These are phyloP conservation scores for Xylaria sp. DNA, from an alignment of 2,329 filamentous ascomycete species.

Conservation along the genomic window DNA sequence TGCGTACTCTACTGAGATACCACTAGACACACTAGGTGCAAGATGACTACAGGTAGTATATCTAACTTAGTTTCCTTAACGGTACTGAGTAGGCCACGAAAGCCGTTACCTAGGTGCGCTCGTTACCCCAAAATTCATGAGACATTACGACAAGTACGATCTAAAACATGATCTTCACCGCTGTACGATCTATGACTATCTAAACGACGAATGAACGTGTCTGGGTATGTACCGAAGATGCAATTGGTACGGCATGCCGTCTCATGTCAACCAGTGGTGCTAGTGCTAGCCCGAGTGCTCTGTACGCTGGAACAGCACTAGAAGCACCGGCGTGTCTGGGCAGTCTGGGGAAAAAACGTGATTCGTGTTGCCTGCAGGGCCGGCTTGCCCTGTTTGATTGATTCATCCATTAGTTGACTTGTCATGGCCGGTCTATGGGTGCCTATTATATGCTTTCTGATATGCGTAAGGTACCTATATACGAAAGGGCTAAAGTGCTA, in stretches of 20 bases:
- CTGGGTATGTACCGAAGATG: background rate
- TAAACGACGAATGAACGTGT: background rate
- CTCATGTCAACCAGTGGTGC: conserved; percentile 8
- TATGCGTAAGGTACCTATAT: background rate
- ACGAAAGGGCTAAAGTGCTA: background rate
- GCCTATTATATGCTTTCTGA: background rate
- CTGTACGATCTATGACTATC: background rate
- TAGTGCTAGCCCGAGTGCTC: conserved; percentile 7
- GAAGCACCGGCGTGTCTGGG: conserved; percentile 31
- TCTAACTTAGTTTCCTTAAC: background rate
- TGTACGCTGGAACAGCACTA: conserved; percentile 18
- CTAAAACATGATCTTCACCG: conserved; percentile 1
- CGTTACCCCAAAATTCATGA: too few relatives aligned
- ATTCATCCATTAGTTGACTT: conserved; percentile 14
- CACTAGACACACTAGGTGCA: background rate
- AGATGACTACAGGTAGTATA: background rate
- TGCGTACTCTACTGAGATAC: background rate
- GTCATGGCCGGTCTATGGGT: conserved; percentile 1
- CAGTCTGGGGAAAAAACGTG: conserved; percentile 38
- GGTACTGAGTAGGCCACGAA: background rate
- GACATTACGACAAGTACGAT: background rate
- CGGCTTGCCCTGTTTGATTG: conserved; percentile 31
- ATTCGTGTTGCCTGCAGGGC: conserved; percentile 37
- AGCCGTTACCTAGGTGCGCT: too few relatives aligned
- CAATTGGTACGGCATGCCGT: background rate